Evolutionary conservation across 2,329 filamentous ascomycete genomes (phyloP).

Genomic region (Cladosporium sp.): DNA sequence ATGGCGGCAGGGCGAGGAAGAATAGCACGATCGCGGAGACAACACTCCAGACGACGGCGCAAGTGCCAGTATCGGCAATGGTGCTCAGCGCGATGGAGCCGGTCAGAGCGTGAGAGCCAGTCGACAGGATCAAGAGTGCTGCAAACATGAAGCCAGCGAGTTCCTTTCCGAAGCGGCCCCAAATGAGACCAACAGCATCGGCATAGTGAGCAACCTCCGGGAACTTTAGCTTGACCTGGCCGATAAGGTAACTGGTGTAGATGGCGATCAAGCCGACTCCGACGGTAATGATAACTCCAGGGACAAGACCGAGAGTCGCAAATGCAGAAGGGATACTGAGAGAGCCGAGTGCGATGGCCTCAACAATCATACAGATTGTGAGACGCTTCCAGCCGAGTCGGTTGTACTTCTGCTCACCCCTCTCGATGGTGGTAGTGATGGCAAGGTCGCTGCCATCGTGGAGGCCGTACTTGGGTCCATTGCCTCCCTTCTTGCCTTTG

Average conservation of each 20-base stretch:
- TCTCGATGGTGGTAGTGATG: slow-evolving; percentile 46
- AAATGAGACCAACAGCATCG: slow-evolving; percentile 48
- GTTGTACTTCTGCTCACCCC: slow-evolving; percentile 42
- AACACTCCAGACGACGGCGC: slow-evolving; percentile 47
- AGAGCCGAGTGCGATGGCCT: slow-evolving; percentile 61
- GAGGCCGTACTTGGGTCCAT: slow-evolving; percentile 31
- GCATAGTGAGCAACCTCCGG: slow-evolving; percentile 48
- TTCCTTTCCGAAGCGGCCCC: slow-evolving; percentile 47
- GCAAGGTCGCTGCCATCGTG: slow-evolving; percentile 25
- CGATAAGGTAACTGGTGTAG: slow-evolving; percentile 64
- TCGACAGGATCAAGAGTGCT: slow-evolving; percentile 46
- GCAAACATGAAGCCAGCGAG: slow-evolving; percentile 48
- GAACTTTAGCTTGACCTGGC: slow-evolving; percentile 60
- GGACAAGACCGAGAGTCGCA: slow-evolving; percentile 58
- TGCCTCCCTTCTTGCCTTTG: slow-evolving; percentile 7
- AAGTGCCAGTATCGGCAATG: slow-evolving; percentile 42
- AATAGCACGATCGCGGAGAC: slow-evolving; percentile 46
- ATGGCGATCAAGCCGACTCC: slow-evolving; percentile 60
- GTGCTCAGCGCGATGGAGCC: slow-evolving; percentile 49
- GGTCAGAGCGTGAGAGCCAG: slow-evolving; percentile 49
- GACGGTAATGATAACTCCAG: slow-evolving; percentile 58
- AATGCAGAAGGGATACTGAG: slow-evolving; percentile 60
- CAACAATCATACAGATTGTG: slow-evolving; percentile 55
- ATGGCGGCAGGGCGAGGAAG: slow-evolving; percentile 40
- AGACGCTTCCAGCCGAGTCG: slow-evolving; percentile 52